A percentile compares a stretch with the other conserved stretches of the same genome.
These are phyloP conservation scores for Globisporangium nunn DNA, from an alignment of 352 stramenopile species.

Conservation along the genomic window DNA sequence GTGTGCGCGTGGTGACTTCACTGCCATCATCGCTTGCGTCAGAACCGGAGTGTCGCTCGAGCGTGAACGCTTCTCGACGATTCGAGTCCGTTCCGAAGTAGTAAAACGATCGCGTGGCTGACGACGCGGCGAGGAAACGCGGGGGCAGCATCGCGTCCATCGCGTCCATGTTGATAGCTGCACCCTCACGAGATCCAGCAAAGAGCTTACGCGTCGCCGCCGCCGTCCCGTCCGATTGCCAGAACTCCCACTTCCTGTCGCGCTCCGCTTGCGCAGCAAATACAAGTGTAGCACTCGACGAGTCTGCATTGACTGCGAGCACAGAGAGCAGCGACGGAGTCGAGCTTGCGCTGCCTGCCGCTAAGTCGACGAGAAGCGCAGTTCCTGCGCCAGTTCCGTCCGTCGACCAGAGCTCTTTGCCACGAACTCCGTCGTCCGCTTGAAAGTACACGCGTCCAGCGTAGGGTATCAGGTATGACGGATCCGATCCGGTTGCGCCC, in stretches of 20 bases:
- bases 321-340: constrained; percentile 38
- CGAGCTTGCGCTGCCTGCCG: constrained; percentile 25
- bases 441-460: constrained; percentile 56
- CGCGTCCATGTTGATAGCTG: constrained; percentile 19
- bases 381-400: constrained; percentile 50
- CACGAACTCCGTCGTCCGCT: constrained; percentile 70
- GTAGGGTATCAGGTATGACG: constrained; percentile 49
- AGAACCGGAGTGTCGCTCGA: neutral
- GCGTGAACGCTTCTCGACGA: neutral
- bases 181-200: constrained; percentile 24
- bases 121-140: constrained; percentile 7
- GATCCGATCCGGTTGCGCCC: constrained; percentile 32
- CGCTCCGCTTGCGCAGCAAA: constrained; percentile 34
- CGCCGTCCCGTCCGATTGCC: constrained; percentile 42
- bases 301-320: constrained; percentile 4
- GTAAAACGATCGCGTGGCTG: constrained; percentile 13
- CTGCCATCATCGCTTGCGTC: constrained; percentile 2
- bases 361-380: constrained; percentile 51
- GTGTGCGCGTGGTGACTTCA: constrained; percentile 1
- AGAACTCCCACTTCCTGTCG: constrained; percentile 36
- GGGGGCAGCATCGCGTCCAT: constrained; percentile 19
- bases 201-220: constrained; percentile 30
- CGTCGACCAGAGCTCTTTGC: constrained; percentile 73
- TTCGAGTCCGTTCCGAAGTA: constrained; percentile 17
- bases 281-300: constrained; percentile 6